phyloP scores from a whole-genome alignment of 2,329 filamentous ascomycete genomes.

The Podosphaera aphanis region DNA sequence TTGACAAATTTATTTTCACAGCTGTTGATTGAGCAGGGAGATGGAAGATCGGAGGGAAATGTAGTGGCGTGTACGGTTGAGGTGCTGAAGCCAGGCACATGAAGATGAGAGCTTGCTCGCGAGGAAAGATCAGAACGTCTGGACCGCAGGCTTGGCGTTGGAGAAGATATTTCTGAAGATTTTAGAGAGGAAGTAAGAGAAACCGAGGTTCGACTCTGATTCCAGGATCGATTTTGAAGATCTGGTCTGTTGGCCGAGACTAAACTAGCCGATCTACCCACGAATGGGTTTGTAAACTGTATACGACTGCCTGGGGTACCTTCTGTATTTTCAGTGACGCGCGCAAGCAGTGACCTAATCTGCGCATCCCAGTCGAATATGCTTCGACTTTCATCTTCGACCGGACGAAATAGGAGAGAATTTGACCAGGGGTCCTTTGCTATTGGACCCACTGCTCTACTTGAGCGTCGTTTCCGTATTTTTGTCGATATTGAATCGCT shows the following conservation, averaged over 20 bases:
- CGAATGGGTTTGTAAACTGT: slow-evolving; percentile 16
- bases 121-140: slow-evolving; percentile 36
- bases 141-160: slow-evolving; percentile 36
- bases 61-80: slow-evolving; percentile 26
- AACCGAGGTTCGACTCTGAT: background rate
- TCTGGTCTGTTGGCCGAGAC: slow-evolving; percentile 18
- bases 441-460: slow-evolving; percentile 31
- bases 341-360: slow-evolving; percentile 18
- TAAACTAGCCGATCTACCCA: slow-evolving; percentile 16
- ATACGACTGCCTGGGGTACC: slow-evolving; percentile 12
- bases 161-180: slow-evolving; percentile 29
- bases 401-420: slow-evolving; percentile 32
- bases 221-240: background rate
- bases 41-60: slow-evolving; percentile 30
- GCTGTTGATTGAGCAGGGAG: slow-evolving; percentile 30
- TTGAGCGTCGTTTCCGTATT: slow-evolving; percentile 39
- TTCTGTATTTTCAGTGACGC: slow-evolving; percentile 7
- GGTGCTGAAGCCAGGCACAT: slow-evolving; percentile 24
- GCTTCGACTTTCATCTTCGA: slow-evolving; percentile 26
- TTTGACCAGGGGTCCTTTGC: slow-evolving; percentile 13
- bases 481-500: slow-evolving; percentile 30
- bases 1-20: slow-evolving; percentile 31
- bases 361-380: slow-evolving; percentile 33
- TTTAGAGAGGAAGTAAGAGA: slow-evolving; percentile 15
- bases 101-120: slow-evolving; percentile 14